These are phyloP conservation scores for Telopea speciosissima DNA, from an alignment of 177 flowering plant genomes.

Conservation along the genomic window DNA sequence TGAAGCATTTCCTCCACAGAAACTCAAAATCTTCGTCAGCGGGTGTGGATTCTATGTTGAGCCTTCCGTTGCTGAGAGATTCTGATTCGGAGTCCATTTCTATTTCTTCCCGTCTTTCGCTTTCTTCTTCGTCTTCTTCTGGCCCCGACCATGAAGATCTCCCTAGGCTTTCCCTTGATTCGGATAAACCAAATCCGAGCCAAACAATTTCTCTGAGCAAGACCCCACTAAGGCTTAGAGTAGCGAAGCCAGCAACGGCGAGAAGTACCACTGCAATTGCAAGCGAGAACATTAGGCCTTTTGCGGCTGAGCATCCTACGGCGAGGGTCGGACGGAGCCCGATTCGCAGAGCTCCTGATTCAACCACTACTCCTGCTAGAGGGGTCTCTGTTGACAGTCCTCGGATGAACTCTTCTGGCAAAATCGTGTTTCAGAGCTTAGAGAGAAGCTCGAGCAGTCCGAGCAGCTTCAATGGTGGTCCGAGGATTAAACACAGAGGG, in stretches of 20 bases:
- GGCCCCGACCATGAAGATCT: slow-evolving; percentile 72
- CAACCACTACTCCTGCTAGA: slow-evolving; percentile 15
- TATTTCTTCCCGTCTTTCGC: slow-evolving; percentile 57
- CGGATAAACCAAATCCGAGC: slow-evolving; percentile 41
- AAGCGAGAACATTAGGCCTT: slow-evolving; percentile 13
- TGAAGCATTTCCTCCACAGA: slow-evolving; percentile 53
- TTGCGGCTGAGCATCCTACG: slow-evolving; percentile 4
- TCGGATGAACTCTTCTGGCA: slow-evolving; percentile 86
- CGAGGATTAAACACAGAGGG: slow-evolving; percentile 52
- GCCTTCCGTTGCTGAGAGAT: slow-evolving; percentile 57
- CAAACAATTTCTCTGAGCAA: slow-evolving; percentile 13
- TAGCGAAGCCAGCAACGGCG: slow-evolving; percentile 30
- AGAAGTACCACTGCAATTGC: background rate
- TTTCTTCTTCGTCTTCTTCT: slow-evolving; percentile 62
- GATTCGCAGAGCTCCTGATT: slow-evolving; percentile 26
- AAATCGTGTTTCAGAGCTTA: slow-evolving; percentile 74
- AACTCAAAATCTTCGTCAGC: slow-evolving; percentile 42
- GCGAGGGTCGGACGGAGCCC: slow-evolving; percentile 44
- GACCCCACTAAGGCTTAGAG: slow-evolving; percentile 40
- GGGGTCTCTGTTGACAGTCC: slow-evolving; percentile 77
- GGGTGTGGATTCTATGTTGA: slow-evolving; percentile 29
- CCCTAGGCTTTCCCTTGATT: slow-evolving; percentile 70
- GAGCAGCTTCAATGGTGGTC: slow-evolving; percentile 78
- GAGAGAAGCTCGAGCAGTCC: slow-evolving; percentile 96
- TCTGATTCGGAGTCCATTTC: slow-evolving; percentile 54